These are phyloP conservation scores for Dunaliella primolecta DNA, from an alignment of 139 green algal species.

Conservation along the genomic window DNA sequence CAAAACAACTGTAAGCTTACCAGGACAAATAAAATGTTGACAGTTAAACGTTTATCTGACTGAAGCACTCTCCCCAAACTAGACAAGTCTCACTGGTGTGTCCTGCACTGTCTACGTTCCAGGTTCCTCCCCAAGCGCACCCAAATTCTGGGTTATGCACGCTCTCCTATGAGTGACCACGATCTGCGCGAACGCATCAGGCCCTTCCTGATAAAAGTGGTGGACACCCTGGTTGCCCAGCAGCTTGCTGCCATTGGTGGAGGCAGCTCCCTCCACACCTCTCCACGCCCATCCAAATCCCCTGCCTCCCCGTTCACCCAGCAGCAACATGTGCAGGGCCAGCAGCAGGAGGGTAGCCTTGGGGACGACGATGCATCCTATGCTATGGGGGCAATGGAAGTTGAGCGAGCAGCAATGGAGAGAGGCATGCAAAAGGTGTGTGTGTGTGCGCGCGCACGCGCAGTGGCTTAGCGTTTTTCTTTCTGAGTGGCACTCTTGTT, in stretches of 20 bases:
- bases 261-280: neutral
- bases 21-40: neutral
- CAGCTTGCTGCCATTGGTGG: too few species aligned
- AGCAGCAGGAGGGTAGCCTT: neutral
- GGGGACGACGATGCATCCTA: neutral
- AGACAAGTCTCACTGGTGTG: neutral
- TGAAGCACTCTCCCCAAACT: neutral
- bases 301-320: too few species aligned
- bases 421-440: neutral
- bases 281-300: neutral
- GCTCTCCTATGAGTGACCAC: conserved; percentile 58
- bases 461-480: too few species aligned
- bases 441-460: too few species aligned
- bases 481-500: too few species aligned
- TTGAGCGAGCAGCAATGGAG: neutral
- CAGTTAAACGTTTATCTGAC: neutral
- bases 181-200: conserved; percentile 60
- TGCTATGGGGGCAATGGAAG: neutral
- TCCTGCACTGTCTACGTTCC: neutral
- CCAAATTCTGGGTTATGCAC: conserved; percentile 80
- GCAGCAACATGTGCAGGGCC: too few species aligned
- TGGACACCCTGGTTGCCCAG: conserved; percentile 15
- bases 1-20: neutral
- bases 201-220: conserved; percentile 35
- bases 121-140: neutral